Conservation (phyloP, 2,329 filamentous ascomycete species). For the Talaromyces sp. region DNA sequence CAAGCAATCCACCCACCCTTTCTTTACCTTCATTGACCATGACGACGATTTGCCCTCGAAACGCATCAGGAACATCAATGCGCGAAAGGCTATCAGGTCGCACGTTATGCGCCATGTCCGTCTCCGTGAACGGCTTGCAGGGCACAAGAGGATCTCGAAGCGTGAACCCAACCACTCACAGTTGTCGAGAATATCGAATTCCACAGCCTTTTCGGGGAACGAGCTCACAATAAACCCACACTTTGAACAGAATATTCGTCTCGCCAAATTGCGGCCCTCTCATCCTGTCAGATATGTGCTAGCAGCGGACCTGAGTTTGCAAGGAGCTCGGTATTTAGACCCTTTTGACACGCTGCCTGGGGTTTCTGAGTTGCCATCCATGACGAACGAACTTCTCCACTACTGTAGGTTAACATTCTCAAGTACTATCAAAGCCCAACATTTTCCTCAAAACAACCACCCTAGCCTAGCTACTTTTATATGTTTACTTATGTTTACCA, state of each 20-base stretch:
- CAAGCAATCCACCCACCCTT: constrained; percentile 21
- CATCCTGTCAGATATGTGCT: constrained; percentile 5
- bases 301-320: constrained; percentile 8
- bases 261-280: constrained; percentile 6
- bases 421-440: neutral
- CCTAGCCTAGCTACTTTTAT: neutral
- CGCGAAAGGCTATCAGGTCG: constrained; percentile 35
- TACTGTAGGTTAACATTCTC: constrained; percentile 25
- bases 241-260: neutral
- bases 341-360: constrained; percentile 30
- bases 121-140: constrained; percentile 33
- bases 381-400: constrained; percentile 23
- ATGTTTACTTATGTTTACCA: neutral
- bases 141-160: constrained; percentile 29
- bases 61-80: constrained; percentile 32
- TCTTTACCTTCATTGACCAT: constrained; percentile 38
- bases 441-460: neutral
- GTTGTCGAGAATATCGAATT: constrained; percentile 8
- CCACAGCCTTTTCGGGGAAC: neutral
- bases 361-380: constrained; percentile 17
- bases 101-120: constrained; percentile 41
- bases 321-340: constrained; percentile 24
- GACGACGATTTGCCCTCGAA: constrained; percentile 34
- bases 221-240: neutral
- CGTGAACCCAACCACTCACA: constrained; percentile 16